phyloP scores from a whole-genome alignment of 192 early-diverging fungal genomes.

The Mycoemilia scoparia region DNA sequence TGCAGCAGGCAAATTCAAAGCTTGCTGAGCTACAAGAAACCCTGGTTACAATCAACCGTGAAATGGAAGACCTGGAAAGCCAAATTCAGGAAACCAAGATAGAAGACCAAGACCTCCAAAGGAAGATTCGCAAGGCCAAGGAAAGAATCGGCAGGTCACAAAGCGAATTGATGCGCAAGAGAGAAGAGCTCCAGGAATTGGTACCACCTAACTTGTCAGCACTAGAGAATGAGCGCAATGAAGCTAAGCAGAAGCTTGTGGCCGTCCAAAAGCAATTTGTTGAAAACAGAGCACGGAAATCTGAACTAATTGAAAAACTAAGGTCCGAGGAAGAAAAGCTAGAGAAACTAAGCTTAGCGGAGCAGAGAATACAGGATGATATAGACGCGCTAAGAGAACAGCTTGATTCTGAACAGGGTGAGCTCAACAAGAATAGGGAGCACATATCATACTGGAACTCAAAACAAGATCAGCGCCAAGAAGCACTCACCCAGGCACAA shows the following conservation, averaged over 20 bases:
- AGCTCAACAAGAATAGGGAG: constrained; percentile 13
- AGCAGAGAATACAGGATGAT: constrained; percentile 7
- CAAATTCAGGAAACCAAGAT: constrained; percentile 5
- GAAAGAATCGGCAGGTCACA: constrained; percentile 12
- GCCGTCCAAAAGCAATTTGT: constrained; percentile 38
- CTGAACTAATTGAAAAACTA: constrained; percentile 7
- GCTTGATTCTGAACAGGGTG: constrained; percentile 11
- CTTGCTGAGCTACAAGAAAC: too few relatives aligned
- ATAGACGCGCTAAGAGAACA: constrained; percentile 12
- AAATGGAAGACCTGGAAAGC: constrained; percentile 3
- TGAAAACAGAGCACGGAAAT: constrained; percentile 27
- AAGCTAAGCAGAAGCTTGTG: constrained; percentile 30
- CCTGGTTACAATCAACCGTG: constrained; percentile 5
- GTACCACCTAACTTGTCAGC: constrained; percentile 42
- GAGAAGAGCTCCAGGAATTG: constrained; percentile 36
- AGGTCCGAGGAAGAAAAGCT: constrained; percentile 23
- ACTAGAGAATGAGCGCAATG: constrained; percentile 34
- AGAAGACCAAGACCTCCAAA: constrained; percentile 22
- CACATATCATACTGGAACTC: constrained; percentile 36
- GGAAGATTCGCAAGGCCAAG: constrained; percentile 21
- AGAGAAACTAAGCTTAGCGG: too few relatives aligned
- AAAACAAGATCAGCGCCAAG: constrained; percentile 23
- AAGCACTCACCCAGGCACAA: constrained; percentile 6
- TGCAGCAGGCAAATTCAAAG: too few relatives aligned
- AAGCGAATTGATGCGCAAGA: constrained; percentile 20